Base-by-base conservation (phyloP, 352 stramenopile genomes). In the Phytophthora quininea region DNA sequence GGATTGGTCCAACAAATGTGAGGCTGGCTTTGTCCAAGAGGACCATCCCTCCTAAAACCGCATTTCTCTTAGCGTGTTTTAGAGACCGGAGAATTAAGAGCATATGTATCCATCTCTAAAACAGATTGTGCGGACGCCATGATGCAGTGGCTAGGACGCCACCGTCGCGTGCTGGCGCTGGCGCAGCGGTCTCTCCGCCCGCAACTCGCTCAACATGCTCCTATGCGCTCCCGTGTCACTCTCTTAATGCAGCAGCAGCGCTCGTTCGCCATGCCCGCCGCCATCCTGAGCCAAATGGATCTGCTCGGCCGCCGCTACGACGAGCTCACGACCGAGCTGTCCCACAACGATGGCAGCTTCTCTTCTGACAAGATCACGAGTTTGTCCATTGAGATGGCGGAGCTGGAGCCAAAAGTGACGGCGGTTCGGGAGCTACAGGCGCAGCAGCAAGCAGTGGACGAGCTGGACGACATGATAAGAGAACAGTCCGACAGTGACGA, bases 361-460 rank as follows among this genome's bases (percentile, higher is more conserved):
- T 80, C 82, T 33, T 79, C 86, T 1, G 79, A 90, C 38, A 83
- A 82, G 24, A 90, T 95, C 71, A 92, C 83, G 15, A 92, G 82
- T 35, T 40, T 96, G 62, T 92, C 85, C 24, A 94, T 95, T 60
- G 87, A 96, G 65, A 91, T 96, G 76, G 74, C 82, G 1, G 87
- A 96, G 38, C 69, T 92, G 46, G 79, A 95, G 70, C 84, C 89
- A 0, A 89, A 95, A 37, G 79, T 92, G 43, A 40, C 80, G 37
- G 82, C 82, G 3, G 79, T 91, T 59, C 69, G 80, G 3, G 77
- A 93, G 77, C 86, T 95, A 37, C 90, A 97, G 69, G 91, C 93
- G 61, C 96, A 97, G 62, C 76, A 97, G 46, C 80, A 86, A 10
- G 88, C 98, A 29, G 90, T 98, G 29, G 82, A 85, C 32, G 83